Conservation (phyloP, 2,329 filamentous ascomycete genomes). For the Arthrobotrys musiformis region DNA sequence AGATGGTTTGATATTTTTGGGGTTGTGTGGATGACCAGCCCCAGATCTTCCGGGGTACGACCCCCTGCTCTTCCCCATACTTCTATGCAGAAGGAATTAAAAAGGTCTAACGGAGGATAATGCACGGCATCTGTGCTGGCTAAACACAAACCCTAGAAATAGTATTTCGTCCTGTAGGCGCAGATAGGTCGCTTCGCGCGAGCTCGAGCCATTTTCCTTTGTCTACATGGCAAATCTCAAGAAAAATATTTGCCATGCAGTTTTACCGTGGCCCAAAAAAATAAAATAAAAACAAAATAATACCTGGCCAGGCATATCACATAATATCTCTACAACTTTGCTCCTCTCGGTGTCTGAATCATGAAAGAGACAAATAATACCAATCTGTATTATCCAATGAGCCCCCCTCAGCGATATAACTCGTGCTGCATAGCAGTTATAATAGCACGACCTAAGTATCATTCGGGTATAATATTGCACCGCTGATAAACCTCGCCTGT, state of each 20-base stretch:
- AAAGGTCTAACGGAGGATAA: constrained; percentile 34
- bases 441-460: neutral
- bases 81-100: constrained; percentile 42
- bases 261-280: neutral
- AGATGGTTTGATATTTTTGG: constrained; percentile 13
- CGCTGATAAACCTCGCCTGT: constrained; percentile 22
- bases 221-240: constrained; percentile 15
- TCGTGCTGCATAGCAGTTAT: neutral
- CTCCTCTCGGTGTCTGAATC: neutral
- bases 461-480: constrained; percentile 31
- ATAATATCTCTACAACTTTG: neutral
- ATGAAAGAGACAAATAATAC: neutral
- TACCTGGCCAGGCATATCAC: neutral
- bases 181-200: constrained; percentile 14
- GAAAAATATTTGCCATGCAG: neutral
- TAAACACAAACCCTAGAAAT: constrained; percentile 42
- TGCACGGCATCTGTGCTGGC: constrained; percentile 45
- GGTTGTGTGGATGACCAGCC: constrained; percentile 51
- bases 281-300: too few relatives aligned
- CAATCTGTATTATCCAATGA: neutral
- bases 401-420: neutral
- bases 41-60: constrained; percentile 47
- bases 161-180: neutral
- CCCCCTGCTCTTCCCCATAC: constrained; percentile 51
- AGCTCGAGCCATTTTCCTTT: constrained; percentile 35